Percentiles rank a stretch among this genome's conserved stretches.
phyloP scores from a whole-genome alignment of 768 basidiomycete genomes.

The Tricholomella constricta region DNA sequence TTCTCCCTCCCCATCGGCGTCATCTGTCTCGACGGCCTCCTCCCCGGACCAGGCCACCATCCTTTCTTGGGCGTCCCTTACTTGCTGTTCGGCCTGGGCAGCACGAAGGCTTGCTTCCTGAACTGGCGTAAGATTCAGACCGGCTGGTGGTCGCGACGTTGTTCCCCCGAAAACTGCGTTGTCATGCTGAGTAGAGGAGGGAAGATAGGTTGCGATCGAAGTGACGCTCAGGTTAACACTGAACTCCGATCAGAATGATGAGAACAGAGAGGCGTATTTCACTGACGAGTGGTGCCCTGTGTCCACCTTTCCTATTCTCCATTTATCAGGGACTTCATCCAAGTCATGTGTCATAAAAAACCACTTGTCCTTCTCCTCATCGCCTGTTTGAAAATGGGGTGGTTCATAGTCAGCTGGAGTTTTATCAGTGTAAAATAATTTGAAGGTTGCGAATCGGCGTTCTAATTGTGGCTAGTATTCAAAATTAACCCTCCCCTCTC shows the following conservation, averaged over 20 bases:
- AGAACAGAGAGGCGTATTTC: background rate
- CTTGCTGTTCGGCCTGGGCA: constrained; percentile 61
- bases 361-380: constrained; percentile 73
- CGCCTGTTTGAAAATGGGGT: constrained; percentile 73
- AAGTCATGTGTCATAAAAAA: constrained; percentile 78
- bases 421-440: constrained; percentile 79
- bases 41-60: constrained; percentile 68
- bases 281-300: constrained; percentile 76
- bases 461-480: constrained; percentile 38
- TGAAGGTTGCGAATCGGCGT: constrained; percentile 86
- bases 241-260: background rate
- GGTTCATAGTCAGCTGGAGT: constrained; percentile 87
- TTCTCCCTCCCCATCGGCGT: constrained; percentile 62
- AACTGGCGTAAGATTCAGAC: constrained; percentile 51
- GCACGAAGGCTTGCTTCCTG: constrained; percentile 56
- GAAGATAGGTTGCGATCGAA: constrained; percentile 75
- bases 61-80: constrained; percentile 60
- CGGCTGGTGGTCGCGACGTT: constrained; percentile 27
- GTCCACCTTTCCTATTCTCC: constrained; percentile 64
- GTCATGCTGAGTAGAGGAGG: constrained; percentile 61
- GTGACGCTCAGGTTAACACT: constrained; percentile 74
- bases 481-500: background rate
- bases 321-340: constrained; percentile 74
- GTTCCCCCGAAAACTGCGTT: constrained; percentile 57
- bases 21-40: constrained; percentile 47